Evolutionary conservation across 495 filamentous ascomycete genomes (phyloP).

Genomic region (Annulohypoxylon maeteangense): DNA sequence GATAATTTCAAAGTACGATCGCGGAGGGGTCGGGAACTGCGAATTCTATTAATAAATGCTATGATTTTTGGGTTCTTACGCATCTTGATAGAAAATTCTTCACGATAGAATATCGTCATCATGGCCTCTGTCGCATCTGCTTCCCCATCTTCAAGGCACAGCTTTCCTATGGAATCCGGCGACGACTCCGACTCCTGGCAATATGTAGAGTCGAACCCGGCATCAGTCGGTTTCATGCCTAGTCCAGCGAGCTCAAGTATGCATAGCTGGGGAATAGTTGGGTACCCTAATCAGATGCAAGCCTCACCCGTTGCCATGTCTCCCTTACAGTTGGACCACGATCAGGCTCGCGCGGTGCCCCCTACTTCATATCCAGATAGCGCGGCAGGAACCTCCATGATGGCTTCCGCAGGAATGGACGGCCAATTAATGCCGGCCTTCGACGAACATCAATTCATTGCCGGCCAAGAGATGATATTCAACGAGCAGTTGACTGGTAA

Average conservation of each 20-base stretch:
- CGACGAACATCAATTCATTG: conserved; percentile 41
- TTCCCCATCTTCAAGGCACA: conserved; percentile 41
- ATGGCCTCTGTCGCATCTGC: conserved; percentile 45
- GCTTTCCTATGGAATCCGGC: conserved; percentile 43
- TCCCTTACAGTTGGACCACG: conserved; percentile 38
- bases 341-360: conserved; percentile 20
- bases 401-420: conserved; percentile 29
- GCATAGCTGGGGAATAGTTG: conserved; percentile 55
- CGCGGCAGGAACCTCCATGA: conserved; percentile 23
- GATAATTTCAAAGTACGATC: conserved; percentile 8
- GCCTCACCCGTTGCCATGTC: conserved; percentile 44
- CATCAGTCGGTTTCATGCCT: conserved; percentile 51
- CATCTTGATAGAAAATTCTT: conserved; percentile 2
- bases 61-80: conserved; percentile 15
- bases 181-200: conserved; percentile 49
- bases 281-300: conserved; percentile 44
- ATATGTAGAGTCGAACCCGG: conserved; percentile 43
- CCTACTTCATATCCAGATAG: conserved; percentile 45
- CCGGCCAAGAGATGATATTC: conserved; percentile 38
- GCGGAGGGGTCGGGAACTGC: background rate
- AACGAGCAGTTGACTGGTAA: conserved; percentile 36
- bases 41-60: conserved; percentile 35
- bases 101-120: conserved; percentile 18
- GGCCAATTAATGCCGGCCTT: conserved; percentile 43
- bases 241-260: conserved; percentile 56